These are phyloP conservation scores for Pinguiococcus pyrenoidosus DNA, from an alignment of 108 stramenopile genomes.

Conservation along the genomic window DNA sequence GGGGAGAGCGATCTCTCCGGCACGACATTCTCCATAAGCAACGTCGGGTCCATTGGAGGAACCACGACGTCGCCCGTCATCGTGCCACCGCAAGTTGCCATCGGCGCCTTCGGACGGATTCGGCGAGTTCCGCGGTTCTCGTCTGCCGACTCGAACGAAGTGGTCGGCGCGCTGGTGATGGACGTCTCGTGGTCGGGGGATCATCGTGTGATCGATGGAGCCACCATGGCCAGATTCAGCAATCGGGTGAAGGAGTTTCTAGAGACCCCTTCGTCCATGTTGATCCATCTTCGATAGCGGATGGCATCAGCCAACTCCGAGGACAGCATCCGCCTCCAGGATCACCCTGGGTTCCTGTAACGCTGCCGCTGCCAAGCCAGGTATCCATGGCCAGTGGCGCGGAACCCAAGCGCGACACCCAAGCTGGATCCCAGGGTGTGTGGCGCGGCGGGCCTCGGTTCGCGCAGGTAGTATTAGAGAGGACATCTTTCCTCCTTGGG, in stretches of 20 bases:
- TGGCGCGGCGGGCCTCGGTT: too few relatives aligned
- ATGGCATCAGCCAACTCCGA: too few relatives aligned
- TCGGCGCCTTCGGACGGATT: constrained; percentile 87
- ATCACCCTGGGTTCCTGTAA: too few relatives aligned
- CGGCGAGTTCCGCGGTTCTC: constrained; percentile 73
- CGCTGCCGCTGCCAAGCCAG: too few relatives aligned
- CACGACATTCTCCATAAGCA: constrained; percentile 79
- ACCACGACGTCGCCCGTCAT: constrained; percentile 84
- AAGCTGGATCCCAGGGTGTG: too few relatives aligned
- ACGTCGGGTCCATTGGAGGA: constrained; percentile 95
- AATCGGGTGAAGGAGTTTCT: constrained; percentile 40
- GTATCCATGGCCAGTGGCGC: too few relatives aligned
- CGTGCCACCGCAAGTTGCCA: constrained; percentile 75
- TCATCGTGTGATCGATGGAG: constrained; percentile 93
- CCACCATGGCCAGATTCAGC: constrained; percentile 63
- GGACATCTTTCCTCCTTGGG: too few relatives aligned
- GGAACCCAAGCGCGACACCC: too few relatives aligned
- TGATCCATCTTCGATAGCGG: constrained; percentile 20
- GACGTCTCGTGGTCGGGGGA: constrained; percentile 91
- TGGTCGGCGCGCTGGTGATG: constrained; percentile 63
- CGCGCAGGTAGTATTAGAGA: too few relatives aligned
- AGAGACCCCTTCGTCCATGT: constrained; percentile 35
- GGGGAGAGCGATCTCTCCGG: constrained; percentile 54
- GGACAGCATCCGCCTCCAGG: too few relatives aligned
- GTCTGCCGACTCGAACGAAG: constrained; percentile 27